Percentiles rank a stretch among this genome's conserved stretches.
Conservation (phyloP, 768 basidiomycete genomes). For the Arthromyces matolae region DNA sequence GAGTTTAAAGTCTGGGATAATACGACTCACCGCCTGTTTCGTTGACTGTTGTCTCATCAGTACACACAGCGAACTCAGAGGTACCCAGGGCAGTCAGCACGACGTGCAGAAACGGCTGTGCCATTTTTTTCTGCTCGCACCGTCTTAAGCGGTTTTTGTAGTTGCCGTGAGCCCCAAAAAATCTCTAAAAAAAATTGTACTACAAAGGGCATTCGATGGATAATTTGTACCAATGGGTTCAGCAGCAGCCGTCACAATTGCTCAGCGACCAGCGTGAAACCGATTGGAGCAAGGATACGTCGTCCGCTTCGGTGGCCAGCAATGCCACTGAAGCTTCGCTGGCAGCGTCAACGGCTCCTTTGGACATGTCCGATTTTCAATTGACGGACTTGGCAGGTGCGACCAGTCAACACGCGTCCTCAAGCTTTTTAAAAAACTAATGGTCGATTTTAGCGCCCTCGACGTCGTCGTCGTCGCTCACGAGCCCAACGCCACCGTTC, state of each 20-base stretch:
- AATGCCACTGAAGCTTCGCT: constrained; percentile 7
- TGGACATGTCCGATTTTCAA: constrained; percentile 43
- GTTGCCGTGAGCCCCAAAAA: constrained; percentile 29
- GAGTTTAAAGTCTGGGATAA: constrained; percentile 30
- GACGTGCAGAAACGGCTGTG: constrained; percentile 21
- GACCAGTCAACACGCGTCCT: constrained; percentile 12
- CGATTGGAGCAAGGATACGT: constrained; percentile 46
- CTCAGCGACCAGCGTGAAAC: constrained; percentile 33
- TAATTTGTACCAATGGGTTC: constrained; percentile 44
- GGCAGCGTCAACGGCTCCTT: constrained; percentile 21
- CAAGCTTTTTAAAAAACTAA: neutral
- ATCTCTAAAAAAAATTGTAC: constrained; percentile 25
- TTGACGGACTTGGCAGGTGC: constrained; percentile 41
- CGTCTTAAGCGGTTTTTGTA: constrained; percentile 31
- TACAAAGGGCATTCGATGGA: constrained; percentile 33
- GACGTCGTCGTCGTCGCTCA: constrained; percentile 35
- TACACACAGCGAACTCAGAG: constrained; percentile 12
- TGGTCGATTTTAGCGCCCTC: constrained; percentile 17
- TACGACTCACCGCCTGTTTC: neutral
- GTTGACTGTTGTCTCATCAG: constrained; percentile 14
- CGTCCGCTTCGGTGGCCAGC: constrained; percentile 17
- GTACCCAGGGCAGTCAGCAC: constrained; percentile 21
- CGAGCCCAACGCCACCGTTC: constrained; percentile 38
- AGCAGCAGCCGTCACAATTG: constrained; percentile 29
- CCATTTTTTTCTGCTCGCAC: constrained; percentile 18